Evolutionary conservation across 257 asterid species (phyloP).

Genomic region (Solanum habrochaites): DNA sequence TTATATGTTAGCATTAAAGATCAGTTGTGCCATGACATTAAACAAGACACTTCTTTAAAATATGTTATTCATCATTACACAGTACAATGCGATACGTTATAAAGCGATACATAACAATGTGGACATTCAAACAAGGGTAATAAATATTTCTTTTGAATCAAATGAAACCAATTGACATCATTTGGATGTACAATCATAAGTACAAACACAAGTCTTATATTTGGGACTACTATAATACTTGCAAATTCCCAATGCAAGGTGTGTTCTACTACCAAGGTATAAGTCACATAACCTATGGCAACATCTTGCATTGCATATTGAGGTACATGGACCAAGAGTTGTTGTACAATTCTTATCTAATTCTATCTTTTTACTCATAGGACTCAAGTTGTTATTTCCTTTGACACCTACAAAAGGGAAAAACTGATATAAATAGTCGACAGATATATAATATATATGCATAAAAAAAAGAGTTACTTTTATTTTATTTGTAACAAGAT

Average conservation of each 20-base stretch:
- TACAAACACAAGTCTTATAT: background rate
- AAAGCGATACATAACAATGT: background rate
- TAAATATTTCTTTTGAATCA: background rate
- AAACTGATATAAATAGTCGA: background rate
- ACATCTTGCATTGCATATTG: background rate
- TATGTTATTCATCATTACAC: background rate
- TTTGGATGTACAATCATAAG: background rate
- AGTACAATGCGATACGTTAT: accelerated
- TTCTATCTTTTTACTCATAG: background rate
- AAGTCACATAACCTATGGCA: background rate
- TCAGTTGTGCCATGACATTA: background rate
- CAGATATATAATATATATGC: background rate
- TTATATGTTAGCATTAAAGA: too few species aligned
- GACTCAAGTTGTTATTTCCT: background rate
- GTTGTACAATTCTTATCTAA: background rate
- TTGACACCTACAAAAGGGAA: background rate
- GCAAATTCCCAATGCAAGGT: background rate
- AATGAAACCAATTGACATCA: background rate
- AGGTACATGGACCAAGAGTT: background rate
- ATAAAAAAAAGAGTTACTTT: background rate
- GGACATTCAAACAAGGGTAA: background rate
- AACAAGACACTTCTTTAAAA: background rate
- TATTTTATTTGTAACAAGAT: background rate
- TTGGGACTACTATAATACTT: background rate
- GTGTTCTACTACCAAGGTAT: background rate